Evolutionary conservation across 2,329 filamentous ascomycete species (phyloP), one percentile per base, ranked within the genome.

Genomic region (Ophiocordyceps camponoti-leonardi): DNA sequence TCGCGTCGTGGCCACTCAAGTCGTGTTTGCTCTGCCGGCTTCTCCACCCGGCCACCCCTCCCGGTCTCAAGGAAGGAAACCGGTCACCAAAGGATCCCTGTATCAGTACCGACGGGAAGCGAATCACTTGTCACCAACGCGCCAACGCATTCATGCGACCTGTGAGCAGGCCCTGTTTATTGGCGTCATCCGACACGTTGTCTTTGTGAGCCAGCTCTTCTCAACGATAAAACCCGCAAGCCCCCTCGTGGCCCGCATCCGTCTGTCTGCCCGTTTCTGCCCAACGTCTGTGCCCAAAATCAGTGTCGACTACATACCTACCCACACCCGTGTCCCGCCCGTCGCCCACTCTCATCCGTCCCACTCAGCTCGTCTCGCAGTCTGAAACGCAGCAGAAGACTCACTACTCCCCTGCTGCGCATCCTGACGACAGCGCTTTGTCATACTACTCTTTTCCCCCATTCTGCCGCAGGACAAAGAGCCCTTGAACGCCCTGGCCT

Each of bases 111-210:
- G 19, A 48, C 35, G 40, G 50, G 54, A 54, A 48, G 47, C 47
- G 52, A 54, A 68, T 69, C 52, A 58, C 51, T 56, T 49, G 57
- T 57, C 63, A 64, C 49, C 54, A 53, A 51, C 53, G 54, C 61
- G 68, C 66, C 69, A 71, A 57, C 69, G 63, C 67, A 70, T 60
- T 61, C 56, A 57, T 64, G 60, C 66, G 62, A 58, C 65, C 66
- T 61, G 56, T 67, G 67, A 65, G 64, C 68, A 61, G 67, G 58
- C 67, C 45, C 31, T 44, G 42, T 44, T 47, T 31, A 45, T 48
- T 48, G 46, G 48, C 46, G 48, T 48, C 46, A 49, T 44, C 43
- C 44, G 52, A 51, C 49, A 45, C 46, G 45, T 44, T 48, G 44
- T 44, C 47, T 48, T 55, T 54, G 54, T 55, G 50, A 48, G 47